Percentiles rank a stretch among this genome's conserved stretches.
These are phyloP conservation scores for Phlyctochytrium planicorne DNA, from an alignment of 192 early-diverging fungal genomes.

Conservation along the genomic window DNA sequence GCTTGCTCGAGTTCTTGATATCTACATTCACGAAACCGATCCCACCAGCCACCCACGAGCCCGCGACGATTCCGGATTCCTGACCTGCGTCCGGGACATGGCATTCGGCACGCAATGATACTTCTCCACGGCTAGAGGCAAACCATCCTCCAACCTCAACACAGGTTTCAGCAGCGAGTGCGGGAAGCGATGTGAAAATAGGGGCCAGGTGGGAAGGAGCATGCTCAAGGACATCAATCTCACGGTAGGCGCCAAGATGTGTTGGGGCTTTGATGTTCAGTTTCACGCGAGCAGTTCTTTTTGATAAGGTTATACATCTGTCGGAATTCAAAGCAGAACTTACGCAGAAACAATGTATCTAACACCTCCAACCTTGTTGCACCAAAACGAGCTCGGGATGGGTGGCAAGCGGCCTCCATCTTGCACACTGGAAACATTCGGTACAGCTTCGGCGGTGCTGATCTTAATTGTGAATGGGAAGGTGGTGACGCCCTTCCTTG, in stretches of 20 bases:
- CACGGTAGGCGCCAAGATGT: conserved; percentile 22
- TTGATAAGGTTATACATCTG: too few relatives aligned
- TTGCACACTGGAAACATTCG: conserved; percentile 6
- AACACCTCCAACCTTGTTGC: conserved; percentile 37
- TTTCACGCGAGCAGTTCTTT: conserved; percentile 36
- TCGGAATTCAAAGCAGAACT: neutral
- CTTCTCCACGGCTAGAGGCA: conserved; percentile 31
- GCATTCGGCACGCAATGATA: conserved; percentile 27
- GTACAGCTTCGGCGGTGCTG: conserved; percentile 5
- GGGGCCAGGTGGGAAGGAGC: conserved; percentile 11
- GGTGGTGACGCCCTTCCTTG: conserved; percentile 31
- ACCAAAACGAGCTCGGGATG: conserved; percentile 46
- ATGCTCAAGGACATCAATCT: conserved; percentile 36
- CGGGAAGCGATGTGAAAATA: conserved; percentile 14
- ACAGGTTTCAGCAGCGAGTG: conserved; percentile 8
- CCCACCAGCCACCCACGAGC: conserved; percentile 31
- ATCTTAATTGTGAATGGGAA: conserved; percentile 37
- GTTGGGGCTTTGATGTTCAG: conserved; percentile 11
- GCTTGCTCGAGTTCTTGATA: conserved; percentile 29
- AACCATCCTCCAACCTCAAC: conserved; percentile 27
- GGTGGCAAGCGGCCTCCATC: conserved; percentile 7
- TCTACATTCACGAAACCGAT: conserved; percentile 39
- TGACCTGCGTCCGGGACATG: conserved; percentile 14
- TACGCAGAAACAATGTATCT: conserved; percentile 47
- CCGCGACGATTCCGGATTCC: neutral